Base-by-base conservation (phyloP, 164 flowering plant species). In the Nymphaea thermarum region DNA sequence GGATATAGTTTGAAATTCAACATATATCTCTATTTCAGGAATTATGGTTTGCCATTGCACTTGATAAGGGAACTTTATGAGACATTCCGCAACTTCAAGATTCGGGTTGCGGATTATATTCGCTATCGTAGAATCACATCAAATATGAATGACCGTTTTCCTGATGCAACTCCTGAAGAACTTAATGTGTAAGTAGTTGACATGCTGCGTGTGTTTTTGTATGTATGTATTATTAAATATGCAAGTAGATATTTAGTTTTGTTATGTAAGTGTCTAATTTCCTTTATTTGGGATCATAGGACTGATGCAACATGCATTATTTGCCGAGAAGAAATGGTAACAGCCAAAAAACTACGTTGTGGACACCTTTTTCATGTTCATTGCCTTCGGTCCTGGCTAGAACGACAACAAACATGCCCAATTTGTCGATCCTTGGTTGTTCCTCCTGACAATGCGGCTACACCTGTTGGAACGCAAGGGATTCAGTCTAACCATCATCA, bases 311-410 rank as follows among this genome's bases (percentile, higher is more conserved):
- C 97, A 65, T 95, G 99, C 82, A 95, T 95, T 68, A 95, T 95
- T 73, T 95, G 99, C 71, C 98, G 97, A 55, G 99, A 95, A 82
- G 99, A 95, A 86, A 95, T 95, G 99, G 86, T 85, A 7, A 85
- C 87, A 6, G 99, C 99, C 43, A 95, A 95, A 75, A 95, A 87
- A 75, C 82, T 95, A 67, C 67, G 82, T 5, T 95, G 99, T 78
- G 98, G 99, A 43, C 99, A 95, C 80, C 84, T 92, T 73, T 95
- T 95, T 72, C 99, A 95, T 79, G 94, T 92, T 60, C 96, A 92
- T 70, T 95, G 99, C 75, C 87, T 95, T 6, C 90, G 99, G 14
- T 95, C 99, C 47, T 95, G 98, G 99, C 76, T 95, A 68, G 99
- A 95, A 74, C 80, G 99, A 59, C 99, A 95, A 66, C 84, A 92